A percentile compares a stretch with the other conserved stretches of the same genome.
phyloP scores from a whole-genome alignment of 2,329 filamentous ascomycete species.

The Magnaporthiopsis rhizophila region DNA sequence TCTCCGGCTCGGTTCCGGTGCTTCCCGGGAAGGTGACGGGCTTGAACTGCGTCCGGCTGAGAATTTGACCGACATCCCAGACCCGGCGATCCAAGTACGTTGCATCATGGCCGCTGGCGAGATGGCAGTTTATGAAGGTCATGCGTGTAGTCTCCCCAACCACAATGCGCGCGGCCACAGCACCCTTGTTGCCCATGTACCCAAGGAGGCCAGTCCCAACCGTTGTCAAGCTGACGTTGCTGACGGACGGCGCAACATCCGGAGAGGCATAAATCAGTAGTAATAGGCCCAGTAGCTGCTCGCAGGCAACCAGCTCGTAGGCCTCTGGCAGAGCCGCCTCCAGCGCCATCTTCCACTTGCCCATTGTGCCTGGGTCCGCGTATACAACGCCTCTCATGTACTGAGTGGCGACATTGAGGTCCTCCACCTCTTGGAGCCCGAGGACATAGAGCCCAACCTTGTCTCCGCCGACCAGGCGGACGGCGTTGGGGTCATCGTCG shows the following conservation, averaged over 20 bases:
- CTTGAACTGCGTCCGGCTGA: conserved; percentile 68
- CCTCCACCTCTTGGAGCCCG: conserved; percentile 86
- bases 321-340: conserved; percentile 65
- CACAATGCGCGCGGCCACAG: conserved; percentile 71
- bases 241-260: conserved; percentile 63
- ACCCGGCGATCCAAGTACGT: conserved; percentile 72
- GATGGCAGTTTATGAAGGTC: conserved; percentile 85
- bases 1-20: conserved; percentile 52
- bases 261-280: conserved; percentile 81
- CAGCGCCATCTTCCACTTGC: conserved; percentile 74
- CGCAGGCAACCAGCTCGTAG: conserved; percentile 68
- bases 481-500: conserved; percentile 23
- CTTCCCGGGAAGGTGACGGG: conserved; percentile 52
- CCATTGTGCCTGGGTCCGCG: conserved; percentile 57
- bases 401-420: conserved; percentile 71
- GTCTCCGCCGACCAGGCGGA: conserved; percentile 47
- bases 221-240: conserved; percentile 70
- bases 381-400: conserved; percentile 61
- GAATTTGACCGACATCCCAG: conserved; percentile 81
- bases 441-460: conserved; percentile 86
- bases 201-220: conserved; percentile 87
- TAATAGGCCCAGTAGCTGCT: conserved; percentile 80
- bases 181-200: conserved; percentile 95
- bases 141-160: conserved; percentile 84
- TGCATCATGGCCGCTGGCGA: conserved; percentile 79